These are phyloP conservation scores for Solanum peruvianum DNA, from an alignment of 257 asterid species.

Conservation along the genomic window DNA sequence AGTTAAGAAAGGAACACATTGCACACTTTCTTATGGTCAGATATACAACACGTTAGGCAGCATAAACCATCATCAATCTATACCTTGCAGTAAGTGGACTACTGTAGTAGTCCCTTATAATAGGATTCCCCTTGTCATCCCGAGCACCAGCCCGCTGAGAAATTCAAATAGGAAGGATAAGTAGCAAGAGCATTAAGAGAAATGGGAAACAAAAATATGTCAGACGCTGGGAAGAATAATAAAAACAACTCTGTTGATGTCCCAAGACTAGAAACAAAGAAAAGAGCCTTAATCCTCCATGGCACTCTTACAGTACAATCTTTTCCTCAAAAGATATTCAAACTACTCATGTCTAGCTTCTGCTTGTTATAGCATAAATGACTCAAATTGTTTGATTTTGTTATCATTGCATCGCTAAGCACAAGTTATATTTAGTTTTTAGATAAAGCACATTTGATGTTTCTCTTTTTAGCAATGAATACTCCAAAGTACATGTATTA, in stretches of 20 bases:
- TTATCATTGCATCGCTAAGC: background rate
- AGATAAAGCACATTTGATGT: background rate
- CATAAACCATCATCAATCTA: background rate
- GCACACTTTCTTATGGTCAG: background rate
- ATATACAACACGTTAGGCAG: background rate
- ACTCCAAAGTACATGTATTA: background rate
- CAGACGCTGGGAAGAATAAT: background rate
- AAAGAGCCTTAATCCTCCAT: background rate
- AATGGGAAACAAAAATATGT: background rate
- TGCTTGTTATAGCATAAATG: background rate
- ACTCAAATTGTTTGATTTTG: background rate
- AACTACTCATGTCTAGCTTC: background rate
- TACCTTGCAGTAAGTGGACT: constrained; percentile 98
- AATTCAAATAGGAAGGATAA: background rate
- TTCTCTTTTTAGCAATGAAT: background rate
- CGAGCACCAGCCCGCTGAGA: constrained; percentile 85
- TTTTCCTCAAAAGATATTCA: background rate
- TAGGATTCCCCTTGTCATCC: constrained; percentile 77
- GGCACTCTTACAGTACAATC: background rate
- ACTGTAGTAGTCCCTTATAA: constrained; percentile 87
- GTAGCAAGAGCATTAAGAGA: background rate
- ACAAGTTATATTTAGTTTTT: background rate
- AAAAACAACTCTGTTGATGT: background rate
- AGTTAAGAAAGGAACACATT: background rate
- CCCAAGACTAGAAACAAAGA: background rate